Evolutionary conservation across 139 green algal genomes (phyloP), one percentile per base, ranked within the genome.

Genomic region (Edaphochlamys debaryana): DNA sequence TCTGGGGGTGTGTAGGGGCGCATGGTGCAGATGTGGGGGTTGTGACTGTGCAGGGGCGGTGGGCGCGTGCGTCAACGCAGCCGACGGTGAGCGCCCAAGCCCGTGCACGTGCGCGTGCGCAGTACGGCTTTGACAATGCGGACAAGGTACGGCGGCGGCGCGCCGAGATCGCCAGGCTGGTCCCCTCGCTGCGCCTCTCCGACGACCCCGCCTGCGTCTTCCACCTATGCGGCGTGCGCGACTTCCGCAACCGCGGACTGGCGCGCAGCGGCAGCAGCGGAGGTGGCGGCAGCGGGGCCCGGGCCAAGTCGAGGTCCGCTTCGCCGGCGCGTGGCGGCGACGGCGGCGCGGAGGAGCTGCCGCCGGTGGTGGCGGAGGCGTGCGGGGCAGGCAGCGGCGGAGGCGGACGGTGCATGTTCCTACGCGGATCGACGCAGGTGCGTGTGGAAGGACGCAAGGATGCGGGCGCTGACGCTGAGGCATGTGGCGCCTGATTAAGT

Each of bases 71-170:
- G n/a, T n/a, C n/a, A n/a, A n/a, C n/a, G n/a, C n/a, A n/a, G n/a
- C n/a, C n/a, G n/a, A n/a, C n/a, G n/a, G n/a, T n/a, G n/a, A n/a
- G n/a, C n/a, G n/a, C n/a, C n/a, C n/a, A n/a, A n/a, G n/a, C n/a
- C n/a, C n/a, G n/a, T n/a, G n/a, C n/a, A n/a, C n/a, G n/a, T n/a
- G n/a, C n/a, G n/a, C n/a, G n/a, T n/a, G n/a, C 60, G 32, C 75
- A 82, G 75, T 82, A 82, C 62, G 75, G 75, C 75, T 82, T 82
- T 36, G 62, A 27, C 30, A 82, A 82, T n/a, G 60, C 60, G 0
- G 75, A 82, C n/a, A 41, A 73, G 1, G 40, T 82, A 37, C 75
- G 75, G 20, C 60, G 69, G 42, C 60, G 75, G 7, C 75, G 75
- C 17, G 60, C 48, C 6, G 75, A 72, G 41, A n/a, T 82, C 41